Base-by-base conservation (phyloP, 331 rosid genomes). In the Rosa hybrid region DNA sequence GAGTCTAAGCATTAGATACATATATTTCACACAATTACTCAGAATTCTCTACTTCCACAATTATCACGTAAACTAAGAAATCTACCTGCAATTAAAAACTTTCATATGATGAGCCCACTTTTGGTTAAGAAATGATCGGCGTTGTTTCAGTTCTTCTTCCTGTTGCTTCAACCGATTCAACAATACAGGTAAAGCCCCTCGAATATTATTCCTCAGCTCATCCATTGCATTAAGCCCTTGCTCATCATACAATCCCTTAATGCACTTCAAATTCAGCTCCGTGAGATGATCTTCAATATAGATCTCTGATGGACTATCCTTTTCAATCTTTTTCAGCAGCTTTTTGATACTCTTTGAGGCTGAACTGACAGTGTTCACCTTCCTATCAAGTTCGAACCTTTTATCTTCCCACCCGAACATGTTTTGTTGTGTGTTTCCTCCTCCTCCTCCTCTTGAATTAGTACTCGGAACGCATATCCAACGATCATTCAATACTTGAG, bases 151-250 rank as follows among this genome's bases (percentile, higher is more conserved):
- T 76, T 91, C 93, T 68, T 94, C 92, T 77, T 94, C 91, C 83
- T 90, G 93, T 89, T 90, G 98, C 90, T 95, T 92, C 90, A 95
- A 77, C 79, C 96, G 96, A 2, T 86, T 86, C 87, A 90, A 80
- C 81, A 91, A 89, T 77, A 92, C 92, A 27, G 97, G 98, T 88
- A 95, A 86, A 84, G 96, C 97, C 83, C 83, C 83, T 81, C 92
- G 76, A 11, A 94, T 80, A 77, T 90, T 93, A 89, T 90, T 92
- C 85, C 84, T 88, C 70, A 95, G 76, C 86, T 88, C 98, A 46
- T 91, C 97, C 87, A 92, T 79, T 69, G 83, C 96, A 80, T 92
- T 97, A 76, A 94, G 98, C 71, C 98, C 98, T 59, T 88, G 97
- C 83, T 92, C 96, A 80, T 92, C 96, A 81, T 92, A 95, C 70